A percentile compares a stretch with the other conserved stretches of the same genome.
These are phyloP conservation scores for Populus euphratica DNA, from an alignment of 345 rosid species.

Conservation along the genomic window DNA sequence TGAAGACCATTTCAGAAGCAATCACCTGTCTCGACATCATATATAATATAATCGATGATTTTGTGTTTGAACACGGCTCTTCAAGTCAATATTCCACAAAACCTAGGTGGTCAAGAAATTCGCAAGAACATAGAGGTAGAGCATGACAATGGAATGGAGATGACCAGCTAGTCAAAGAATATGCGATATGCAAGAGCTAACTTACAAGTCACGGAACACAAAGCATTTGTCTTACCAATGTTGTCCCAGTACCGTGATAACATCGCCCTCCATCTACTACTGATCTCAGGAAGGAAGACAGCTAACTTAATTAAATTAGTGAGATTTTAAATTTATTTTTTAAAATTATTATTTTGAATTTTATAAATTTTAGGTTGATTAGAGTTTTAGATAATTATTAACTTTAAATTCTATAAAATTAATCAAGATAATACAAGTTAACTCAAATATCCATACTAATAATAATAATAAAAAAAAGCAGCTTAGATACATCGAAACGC, in stretches of 20 bases:
- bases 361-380: too few species aligned
- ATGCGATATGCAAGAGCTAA: background rate
- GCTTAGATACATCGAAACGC: background rate
- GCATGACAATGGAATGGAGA: background rate
- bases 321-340: too few species aligned
- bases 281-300: background rate
- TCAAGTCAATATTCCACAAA: background rate
- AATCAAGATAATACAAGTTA: too few species aligned
- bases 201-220: background rate
- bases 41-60: background rate
- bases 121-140: background rate
- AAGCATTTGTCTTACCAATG: background rate
- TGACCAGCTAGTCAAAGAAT: background rate
- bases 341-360: too few species aligned
- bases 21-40: background rate
- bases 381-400: too few species aligned
- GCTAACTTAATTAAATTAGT: background rate
- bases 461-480: too few species aligned
- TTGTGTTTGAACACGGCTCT: background rate
- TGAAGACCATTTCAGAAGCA: background rate
- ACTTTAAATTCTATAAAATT: too few species aligned
- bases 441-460: too few species aligned
- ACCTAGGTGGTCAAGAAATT: background rate
- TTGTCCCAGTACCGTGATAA: background rate
- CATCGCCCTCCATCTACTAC: background rate